Base-by-base conservation (phyloP, 2,329 filamentous ascomycete species). In the Aspergillus novofumigatus region DNA sequence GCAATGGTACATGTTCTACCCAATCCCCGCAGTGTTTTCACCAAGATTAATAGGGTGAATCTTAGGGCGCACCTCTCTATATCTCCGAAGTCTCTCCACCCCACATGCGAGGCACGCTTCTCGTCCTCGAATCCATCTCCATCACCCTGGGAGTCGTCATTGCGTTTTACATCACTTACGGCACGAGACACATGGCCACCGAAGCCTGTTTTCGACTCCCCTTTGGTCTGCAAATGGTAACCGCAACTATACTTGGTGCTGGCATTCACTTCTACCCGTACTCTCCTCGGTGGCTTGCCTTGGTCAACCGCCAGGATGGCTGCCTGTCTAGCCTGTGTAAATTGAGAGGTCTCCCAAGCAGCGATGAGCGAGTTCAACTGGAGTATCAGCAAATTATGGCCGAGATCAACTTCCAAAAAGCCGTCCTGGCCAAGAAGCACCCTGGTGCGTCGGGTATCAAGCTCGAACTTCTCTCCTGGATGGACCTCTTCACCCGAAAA, bases 121-220 rank as follows among this genome's bases (percentile, higher is more conserved):
- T 65, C 2, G 58, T 80, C 1, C 66, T 81, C 3, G 76, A 81
- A 56, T 73, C 79, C 51, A 70, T 81, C 55, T 72, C 69, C 51
- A 81, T 81, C 52, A 77, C 79, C 11, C 66, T 73, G 21, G 78
- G 32, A n/a, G 80, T 78, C 55, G 76, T 83, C 3, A 71, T 82
- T 25, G 77, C 81, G 1, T 84, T 78, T 63, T 84, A 80, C 78
- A 81, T 81, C 41, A 80, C 79, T 0, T 85, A 83, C 55, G 81
- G 76, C 0, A 83, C 80, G 0, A 68, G 73, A 5, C 71, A 73
- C 59, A 75, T 81, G 44, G 58, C 68, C 0, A 65, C 73, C 32
- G 73, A 78, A 65, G 73, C 71, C 66, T 69, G 78, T 4, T 80
- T 74, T 63, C 72, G 78, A 3, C 70, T 81, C 0, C 77, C 78